Evolutionary conservation across 352 stramenopile genomes (phyloP).

Genomic region (Globisporangium abappressorium): DNA sequence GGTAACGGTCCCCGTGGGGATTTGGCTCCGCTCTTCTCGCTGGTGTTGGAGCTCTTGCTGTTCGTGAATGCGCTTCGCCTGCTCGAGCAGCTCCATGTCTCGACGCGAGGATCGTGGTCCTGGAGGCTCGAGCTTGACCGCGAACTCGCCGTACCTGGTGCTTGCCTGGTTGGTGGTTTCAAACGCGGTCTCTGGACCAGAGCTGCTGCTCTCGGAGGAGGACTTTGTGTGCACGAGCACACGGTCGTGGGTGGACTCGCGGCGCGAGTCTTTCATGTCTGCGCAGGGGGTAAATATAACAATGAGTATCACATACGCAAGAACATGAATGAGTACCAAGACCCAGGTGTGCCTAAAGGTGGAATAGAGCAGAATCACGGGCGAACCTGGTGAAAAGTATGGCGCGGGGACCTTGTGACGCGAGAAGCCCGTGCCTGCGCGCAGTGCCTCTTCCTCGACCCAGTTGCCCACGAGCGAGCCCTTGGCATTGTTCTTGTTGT

Average conservation of each 20-base stretch:
- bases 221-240: conserved; percentile 39
- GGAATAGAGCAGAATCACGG: not conserved
- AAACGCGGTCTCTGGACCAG: conserved; percentile 22
- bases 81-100: conserved; percentile 40
- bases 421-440: conserved; percentile 51
- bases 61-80: conserved; percentile 34
- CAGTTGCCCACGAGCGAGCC: conserved; percentile 78
- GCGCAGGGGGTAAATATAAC: not conserved
- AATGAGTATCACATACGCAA: too few species aligned
- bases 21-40: conserved; percentile 21
- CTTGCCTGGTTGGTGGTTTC: conserved; percentile 63
- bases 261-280: conserved; percentile 42
- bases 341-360: too few species aligned
- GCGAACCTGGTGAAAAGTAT: conserved; percentile 19
- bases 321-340: too few species aligned
- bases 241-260: conserved; percentile 48
- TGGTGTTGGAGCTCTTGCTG: conserved; percentile 30
- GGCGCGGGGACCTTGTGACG: conserved; percentile 48
- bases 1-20: conserved; percentile 24
- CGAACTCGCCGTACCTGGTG: conserved; percentile 42
- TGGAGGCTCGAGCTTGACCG: conserved; percentile 23
- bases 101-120: conserved; percentile 43
- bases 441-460: conserved; percentile 79
- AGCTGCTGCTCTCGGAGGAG: not conserved
- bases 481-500: conserved; percentile 85